Evolutionary conservation across 2,329 filamentous ascomycete genomes (phyloP), one percentile per base, ranked within the genome.

Genomic region (Xylaria sp.): DNA sequence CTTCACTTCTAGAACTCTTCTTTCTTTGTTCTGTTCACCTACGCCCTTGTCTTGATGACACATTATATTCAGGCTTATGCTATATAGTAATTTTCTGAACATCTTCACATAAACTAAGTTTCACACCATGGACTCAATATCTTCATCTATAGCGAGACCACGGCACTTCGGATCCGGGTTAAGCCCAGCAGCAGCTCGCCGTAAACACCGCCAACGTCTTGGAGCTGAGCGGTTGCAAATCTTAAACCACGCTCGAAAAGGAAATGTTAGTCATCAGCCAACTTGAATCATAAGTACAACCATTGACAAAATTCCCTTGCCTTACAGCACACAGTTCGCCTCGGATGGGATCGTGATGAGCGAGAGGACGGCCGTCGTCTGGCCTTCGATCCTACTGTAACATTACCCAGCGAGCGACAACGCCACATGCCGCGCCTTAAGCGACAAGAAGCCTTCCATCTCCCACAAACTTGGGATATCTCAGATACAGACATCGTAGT

Each of bases 391-490:
- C 67, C 57, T 15, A 71, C 57, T 15, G 42, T 74, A 42, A 15
- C 60, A 4, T 42, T 77, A n/a, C 74, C 76, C 4, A 67, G 72
- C 56, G 72, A 75, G 46, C 17, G 7, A 26, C 51, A 33, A 15
- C 59, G 67, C 46, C 59, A 26, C 17, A 61, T 49, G n/a, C 76
- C 76, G 5, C 65, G 71, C 20, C 73, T 78, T 17, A 57, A 74
- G 53, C 76, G 77, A 10, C 73, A 78, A 56, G 77, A 75, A 46
- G 76, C 77, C 17, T 78, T 78, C 49, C 71, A 71, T 15, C 71
- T 67, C 38, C 71, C 74, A 11, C 40, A 70, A 28, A 42, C 64
- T 3, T 67, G 64, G 61, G 58, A 66, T 20, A 28, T 31, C 66
- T 64, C 56, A n/a, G 67, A 66, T 46, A 73, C 70, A 6, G 74